Evolutionary conservation across 2,329 filamentous ascomycete genomes (phyloP).

Genomic region (Colletotrichum liaoningense): DNA sequence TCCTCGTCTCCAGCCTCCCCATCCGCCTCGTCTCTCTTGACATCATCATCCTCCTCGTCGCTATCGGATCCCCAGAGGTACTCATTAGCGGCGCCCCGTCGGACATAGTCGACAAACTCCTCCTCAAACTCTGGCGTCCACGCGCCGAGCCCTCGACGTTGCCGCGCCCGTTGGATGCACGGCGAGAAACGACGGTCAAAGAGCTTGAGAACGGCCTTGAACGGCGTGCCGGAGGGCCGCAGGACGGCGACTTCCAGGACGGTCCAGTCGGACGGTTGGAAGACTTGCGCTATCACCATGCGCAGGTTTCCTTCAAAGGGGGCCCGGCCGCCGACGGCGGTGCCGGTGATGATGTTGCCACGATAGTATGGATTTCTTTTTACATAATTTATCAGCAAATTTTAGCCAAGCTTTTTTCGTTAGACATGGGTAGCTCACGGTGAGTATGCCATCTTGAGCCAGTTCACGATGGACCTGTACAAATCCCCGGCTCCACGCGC

Average conservation of each 20-base stretch:
- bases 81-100: conserved; percentile 17
- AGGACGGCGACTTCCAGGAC: conserved; percentile 22
- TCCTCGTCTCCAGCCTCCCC: background rate
- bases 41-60: background rate
- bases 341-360: conserved; percentile 21
- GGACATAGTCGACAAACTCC: conserved; percentile 23
- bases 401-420: background rate
- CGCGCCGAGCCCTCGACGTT: background rate
- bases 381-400: background rate
- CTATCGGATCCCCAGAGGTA: conserved; percentile 5
- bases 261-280: conserved; percentile 19
- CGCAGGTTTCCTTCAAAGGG: conserved; percentile 16
- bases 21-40: background rate
- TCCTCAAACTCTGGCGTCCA: conserved; percentile 26
- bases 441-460: conserved; percentile 27
- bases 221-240: background rate
- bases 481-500: background rate
- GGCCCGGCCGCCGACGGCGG: background rate
- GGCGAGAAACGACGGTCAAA: conserved; percentile 31
- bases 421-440: background rate
- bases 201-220: conserved; percentile 19
- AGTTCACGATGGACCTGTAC: conserved; percentile 16
- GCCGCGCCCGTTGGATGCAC: conserved; percentile 3
- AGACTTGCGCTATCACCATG: conserved; percentile 25
- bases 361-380: conserved; percentile 28